A percentile compares a stretch with the other conserved stretches of the same genome.
Conservation (phyloP, 2,329 filamentous ascomycete genomes). For the Aspergillus pseudonomiae region DNA sequence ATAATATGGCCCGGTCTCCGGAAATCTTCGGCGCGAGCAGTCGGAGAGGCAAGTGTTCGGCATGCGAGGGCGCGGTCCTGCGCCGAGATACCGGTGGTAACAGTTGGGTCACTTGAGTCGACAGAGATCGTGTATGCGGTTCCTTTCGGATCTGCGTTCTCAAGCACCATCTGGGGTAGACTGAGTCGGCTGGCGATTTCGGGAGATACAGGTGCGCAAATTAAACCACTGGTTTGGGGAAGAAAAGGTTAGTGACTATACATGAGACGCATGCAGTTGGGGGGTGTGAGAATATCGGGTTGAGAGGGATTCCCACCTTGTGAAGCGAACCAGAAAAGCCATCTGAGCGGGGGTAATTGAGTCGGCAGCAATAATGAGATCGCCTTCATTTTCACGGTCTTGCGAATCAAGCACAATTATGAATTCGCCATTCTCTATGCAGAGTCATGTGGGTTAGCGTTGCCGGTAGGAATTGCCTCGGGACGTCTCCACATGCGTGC, state of each 20-base stretch:
- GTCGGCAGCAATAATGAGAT: conserved; percentile 91
- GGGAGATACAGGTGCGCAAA: conserved; percentile 82
- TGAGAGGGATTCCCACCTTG: conserved; percentile 51
- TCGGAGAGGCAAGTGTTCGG: conserved; percentile 71
- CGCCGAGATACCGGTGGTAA: conserved; percentile 88
- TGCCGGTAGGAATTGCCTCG: not conserved
- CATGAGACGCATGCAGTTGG: not conserved
- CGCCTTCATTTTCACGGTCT: conserved; percentile 94
- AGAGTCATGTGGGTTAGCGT: conserved; percentile 12
- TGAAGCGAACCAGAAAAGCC: conserved; percentile 93
- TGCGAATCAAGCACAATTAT: conserved; percentile 93
- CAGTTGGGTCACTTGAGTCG: conserved; percentile 71
- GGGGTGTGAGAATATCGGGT: not conserved
- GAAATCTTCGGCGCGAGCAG: conserved; percentile 63
- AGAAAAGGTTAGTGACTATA: not conserved
- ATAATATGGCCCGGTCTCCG: conserved; percentile 88
- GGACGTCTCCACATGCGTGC: not conserved
- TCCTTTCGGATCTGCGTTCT: conserved; percentile 76
- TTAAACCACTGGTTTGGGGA: conserved; percentile 65
- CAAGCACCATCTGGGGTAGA: conserved; percentile 88
- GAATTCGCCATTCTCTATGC: conserved; percentile 77
- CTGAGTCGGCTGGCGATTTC: conserved; percentile 69
- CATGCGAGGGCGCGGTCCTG: conserved; percentile 84
- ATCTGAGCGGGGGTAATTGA: conserved; percentile 85
- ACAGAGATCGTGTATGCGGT: conserved; percentile 94